Base-by-base conservation (phyloP, 164 flowering plant genomes). In the Pachysandra terminalis region DNA sequence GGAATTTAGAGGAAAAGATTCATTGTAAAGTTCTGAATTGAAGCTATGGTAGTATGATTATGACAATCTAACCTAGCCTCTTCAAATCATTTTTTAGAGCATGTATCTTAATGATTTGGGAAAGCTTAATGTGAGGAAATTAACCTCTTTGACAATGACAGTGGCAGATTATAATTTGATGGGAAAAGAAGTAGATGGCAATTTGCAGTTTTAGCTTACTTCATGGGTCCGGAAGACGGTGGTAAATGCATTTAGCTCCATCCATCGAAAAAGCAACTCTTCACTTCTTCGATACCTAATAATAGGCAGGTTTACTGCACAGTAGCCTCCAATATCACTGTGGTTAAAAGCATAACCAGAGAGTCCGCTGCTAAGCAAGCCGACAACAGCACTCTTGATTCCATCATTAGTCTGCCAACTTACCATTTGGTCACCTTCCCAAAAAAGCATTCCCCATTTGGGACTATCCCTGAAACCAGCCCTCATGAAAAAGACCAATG, bases 341-440 rank as follows among this genome's bases (percentile, higher is more conserved):
- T 89, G 97, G 70, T 91, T 91, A 56, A 89, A 81, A 45, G 95
- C 86, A 80, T 78, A 89, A 3, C 97, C 97, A 17, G 90, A 89
- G 48, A 91, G 72, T 48, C 97, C 93, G 70, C 95, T 77, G 78
- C 93, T 89, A n/a, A 91, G 81, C 72, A 91, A 81, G 24, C 95
- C 97, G 52, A 84, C 80, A 13, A 91, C 97, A 15, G 95, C 79
- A 76, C 97, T 91, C 82, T 91, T 91, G 65, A 91, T 87, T 49
- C 97, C 97, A 72, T 91, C 97, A 77, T 91, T 84, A 8, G 81
- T 72, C 63, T 91, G 95, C 97, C 95, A 89, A 65, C 97, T 91
- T 37, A 91, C 95, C 97, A 91, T 91, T 76, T 91, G 97, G 69
- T 91, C 97, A 19, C 95, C 97, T 82, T 89, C 95, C 97, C 97